Percentiles rank a stretch among this genome's conserved stretches.
Evolutionary conservation across 2,329 filamentous ascomycete genomes (phyloP).

Genomic region (Diaporthe longicolla): DNA sequence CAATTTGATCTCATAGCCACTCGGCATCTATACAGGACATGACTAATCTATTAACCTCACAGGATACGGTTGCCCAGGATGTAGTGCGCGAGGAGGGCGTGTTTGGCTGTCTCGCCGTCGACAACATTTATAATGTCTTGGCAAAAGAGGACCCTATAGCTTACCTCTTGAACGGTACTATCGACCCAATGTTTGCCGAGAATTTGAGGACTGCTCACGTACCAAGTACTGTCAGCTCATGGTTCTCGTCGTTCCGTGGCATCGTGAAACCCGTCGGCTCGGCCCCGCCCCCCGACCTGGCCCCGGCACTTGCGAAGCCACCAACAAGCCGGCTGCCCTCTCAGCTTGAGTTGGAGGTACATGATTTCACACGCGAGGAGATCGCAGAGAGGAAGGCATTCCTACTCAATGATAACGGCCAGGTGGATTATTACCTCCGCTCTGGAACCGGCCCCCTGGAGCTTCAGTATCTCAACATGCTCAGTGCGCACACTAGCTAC

Average conservation of each 20-base stretch:
- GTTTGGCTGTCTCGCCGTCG: slow-evolving; percentile 92
- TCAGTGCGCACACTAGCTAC: slow-evolving; percentile 94
- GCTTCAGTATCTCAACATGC: slow-evolving; percentile 97
- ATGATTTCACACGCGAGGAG: slow-evolving; percentile 94
- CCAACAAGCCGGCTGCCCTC: slow-evolving; percentile 67
- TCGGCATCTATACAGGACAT: background rate
- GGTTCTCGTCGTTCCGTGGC: slow-evolving; percentile 75
- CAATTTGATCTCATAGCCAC: background rate
- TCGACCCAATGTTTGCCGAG: slow-evolving; percentile 84
- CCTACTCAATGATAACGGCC: slow-evolving; percentile 94
- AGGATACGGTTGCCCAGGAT: slow-evolving; percentile 66
- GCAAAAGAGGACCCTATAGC: slow-evolving; percentile 81
- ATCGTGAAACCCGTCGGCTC: slow-evolving; percentile 68
- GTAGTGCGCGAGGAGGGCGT: slow-evolving; percentile 84
- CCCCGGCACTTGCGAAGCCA: slow-evolving; percentile 50
- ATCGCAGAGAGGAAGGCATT: slow-evolving; percentile 90
- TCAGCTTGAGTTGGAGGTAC: slow-evolving; percentile 91
- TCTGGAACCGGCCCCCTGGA: slow-evolving; percentile 90
- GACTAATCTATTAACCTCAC: background rate
- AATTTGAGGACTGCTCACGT: slow-evolving; percentile 84
- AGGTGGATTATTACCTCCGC: slow-evolving; percentile 90
- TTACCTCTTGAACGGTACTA: slow-evolving; percentile 90
- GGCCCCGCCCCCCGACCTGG: slow-evolving; percentile 48
- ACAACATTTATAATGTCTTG: slow-evolving; percentile 97
- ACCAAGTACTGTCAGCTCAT: slow-evolving; percentile 77